phyloP scores from a whole-genome alignment of 2,329 filamentous ascomycete species.

The Alternaria incomplexa region DNA sequence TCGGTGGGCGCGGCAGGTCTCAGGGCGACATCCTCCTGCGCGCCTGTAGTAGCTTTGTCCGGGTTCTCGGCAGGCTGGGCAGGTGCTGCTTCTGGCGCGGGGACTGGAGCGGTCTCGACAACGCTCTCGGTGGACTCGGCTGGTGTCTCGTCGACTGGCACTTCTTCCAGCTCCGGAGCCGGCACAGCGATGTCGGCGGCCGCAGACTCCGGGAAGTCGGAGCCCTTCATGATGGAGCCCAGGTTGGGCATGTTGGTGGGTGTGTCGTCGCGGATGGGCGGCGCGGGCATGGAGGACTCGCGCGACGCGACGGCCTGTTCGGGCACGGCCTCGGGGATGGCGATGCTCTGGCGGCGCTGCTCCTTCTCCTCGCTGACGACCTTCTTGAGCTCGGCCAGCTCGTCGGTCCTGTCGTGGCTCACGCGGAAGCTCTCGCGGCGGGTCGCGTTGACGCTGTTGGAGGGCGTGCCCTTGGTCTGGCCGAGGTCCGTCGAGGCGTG shows the following conservation, averaged over 20 bases:
- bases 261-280: constrained; percentile 35
- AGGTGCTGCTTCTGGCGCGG: background rate
- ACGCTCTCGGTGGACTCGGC: constrained; percentile 6
- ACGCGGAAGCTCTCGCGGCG: constrained; percentile 53
- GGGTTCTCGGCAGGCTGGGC: constrained; percentile 42
- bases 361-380: constrained; percentile 50
- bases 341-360: constrained; percentile 44
- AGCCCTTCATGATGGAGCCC: constrained; percentile 46
- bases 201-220: constrained; percentile 39
- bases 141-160: constrained; percentile 3
- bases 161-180: background rate
- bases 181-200: constrained; percentile 5
- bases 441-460: constrained; percentile 40
- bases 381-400: constrained; percentile 47
- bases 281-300: constrained; percentile 45
- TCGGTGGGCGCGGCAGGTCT: constrained; percentile 50
- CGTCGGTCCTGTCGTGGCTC: constrained; percentile 43
- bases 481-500: constrained; percentile 38
- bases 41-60: constrained; percentile 53
- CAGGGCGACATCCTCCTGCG: constrained; percentile 49
- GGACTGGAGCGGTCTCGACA: background rate
- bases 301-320: constrained; percentile 52
- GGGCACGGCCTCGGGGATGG: constrained; percentile 49
- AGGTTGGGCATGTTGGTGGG: constrained; percentile 39
- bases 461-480: constrained; percentile 31